Base-by-base conservation (phyloP, 2,329 filamentous ascomycete genomes). In the Aureobasidium leucospermi region DNA sequence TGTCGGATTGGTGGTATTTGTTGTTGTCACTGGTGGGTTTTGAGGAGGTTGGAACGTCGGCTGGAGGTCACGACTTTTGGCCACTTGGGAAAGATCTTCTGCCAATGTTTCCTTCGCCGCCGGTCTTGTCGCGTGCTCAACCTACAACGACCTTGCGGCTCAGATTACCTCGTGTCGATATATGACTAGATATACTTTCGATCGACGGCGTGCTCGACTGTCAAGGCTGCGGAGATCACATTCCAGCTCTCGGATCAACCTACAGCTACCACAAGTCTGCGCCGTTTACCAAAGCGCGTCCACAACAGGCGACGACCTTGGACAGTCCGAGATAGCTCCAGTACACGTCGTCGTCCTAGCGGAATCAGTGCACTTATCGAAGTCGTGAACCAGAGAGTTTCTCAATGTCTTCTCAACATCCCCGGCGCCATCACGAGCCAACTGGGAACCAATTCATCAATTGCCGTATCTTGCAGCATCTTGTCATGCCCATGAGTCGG, bases 51-150 rank as follows among this genome's bases (percentile, higher is more conserved):
- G 23, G 3, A 23, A 23, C 11, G 15, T 16, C 1, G 19, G 29
- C 6, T 34, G n/a, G 29, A 8, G 13, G 46, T 13, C 52, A 56
- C 52, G 52, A 56, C 52, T 56, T 56, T 45, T 56, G 52, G 31
- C 52, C 52, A 4, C 5, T 34, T 6, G 51, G 51, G 29, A 45
- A 45, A 55, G 29, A 46, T 15, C 2, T 38, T 9, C 6, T 36
- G 52, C 28, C 52, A 39, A 56, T 4, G 9, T 31, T 13, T 13
- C 5, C 6, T 6, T 13, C 2, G 19, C 38, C 45, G 45, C 43
- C 31, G 7, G 13, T 29, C n/a, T 34, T 23, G 7, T 55, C 51
- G 51, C 36, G 51, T 43, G 11, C 19, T 28, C 31, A n/a, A 11
- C 29, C n/a, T 19, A 29, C 39, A 19, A 23, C 38, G 13, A 45